Conservation (phyloP, 2,329 filamentous ascomycete species). For the Microdochium bolleyi region DNA sequence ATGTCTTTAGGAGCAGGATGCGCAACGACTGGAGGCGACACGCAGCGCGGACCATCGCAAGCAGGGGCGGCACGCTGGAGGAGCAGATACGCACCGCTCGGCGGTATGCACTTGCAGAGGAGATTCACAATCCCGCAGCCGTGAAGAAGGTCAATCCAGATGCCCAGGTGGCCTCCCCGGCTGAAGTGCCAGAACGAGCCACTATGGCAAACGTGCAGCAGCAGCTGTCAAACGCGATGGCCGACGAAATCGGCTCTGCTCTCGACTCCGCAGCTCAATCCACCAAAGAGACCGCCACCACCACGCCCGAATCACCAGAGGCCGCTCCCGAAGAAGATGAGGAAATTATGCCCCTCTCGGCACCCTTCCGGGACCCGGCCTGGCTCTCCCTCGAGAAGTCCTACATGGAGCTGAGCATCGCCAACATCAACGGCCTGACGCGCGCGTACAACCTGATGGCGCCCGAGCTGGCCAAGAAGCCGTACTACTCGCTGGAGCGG, state of each 20-base stretch:
- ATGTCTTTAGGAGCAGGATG: conserved; percentile 65
- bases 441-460: conserved; percentile 94
- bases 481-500: conserved; percentile 77
- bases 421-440: conserved; percentile 70
- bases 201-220: conserved; percentile 34
- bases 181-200: neutral
- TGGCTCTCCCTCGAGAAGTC: conserved; percentile 68
- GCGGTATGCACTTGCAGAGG: conserved; percentile 70
- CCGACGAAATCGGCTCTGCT: conserved; percentile 6
- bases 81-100: conserved; percentile 65
- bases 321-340: conserved; percentile 8
- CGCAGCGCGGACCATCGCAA: conserved; percentile 70
- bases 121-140: conserved; percentile 49
- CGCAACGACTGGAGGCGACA: conserved; percentile 80
- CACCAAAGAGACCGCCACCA: neutral
- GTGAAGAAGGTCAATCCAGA: conserved; percentile 37
- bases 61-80: conserved; percentile 65
- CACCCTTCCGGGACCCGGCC: conserved; percentile 67
- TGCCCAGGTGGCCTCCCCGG: conserved; percentile 26
- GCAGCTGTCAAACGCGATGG: conserved; percentile 12
- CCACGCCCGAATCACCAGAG: neutral
- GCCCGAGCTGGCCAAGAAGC: conserved; percentile 84
- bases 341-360: conserved; percentile 26
- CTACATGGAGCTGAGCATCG: conserved; percentile 71
- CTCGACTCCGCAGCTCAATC: neutral